Percentiles rank a stretch among this genome's conserved stretches.
Evolutionary conservation across 1,284 basidiomycete species (phyloP).

Genomic region (Violaceomyces palustris): DNA sequence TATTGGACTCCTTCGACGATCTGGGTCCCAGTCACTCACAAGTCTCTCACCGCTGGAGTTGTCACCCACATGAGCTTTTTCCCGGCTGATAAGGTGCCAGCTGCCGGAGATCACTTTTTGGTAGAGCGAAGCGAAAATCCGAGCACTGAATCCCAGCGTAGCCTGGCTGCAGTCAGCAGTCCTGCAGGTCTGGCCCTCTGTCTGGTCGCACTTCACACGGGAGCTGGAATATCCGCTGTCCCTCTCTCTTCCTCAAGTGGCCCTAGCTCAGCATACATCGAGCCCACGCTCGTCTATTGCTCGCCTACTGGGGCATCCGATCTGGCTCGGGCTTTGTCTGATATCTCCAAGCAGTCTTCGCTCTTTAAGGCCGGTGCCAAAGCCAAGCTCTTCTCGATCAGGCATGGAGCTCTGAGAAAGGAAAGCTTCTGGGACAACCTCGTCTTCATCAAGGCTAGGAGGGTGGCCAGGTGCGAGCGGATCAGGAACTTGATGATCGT

Average conservation of each 20-base stretch:
- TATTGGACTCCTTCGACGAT: conserved; percentile 30
- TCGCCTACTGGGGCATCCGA: conserved; percentile 25
- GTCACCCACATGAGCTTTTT: conserved; percentile 39
- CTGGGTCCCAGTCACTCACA: conserved; percentile 34
- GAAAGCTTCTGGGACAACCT: conserved; percentile 24
- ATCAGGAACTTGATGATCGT: conserved; percentile 23
- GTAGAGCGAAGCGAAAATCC: too few relatives aligned
- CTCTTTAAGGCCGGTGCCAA: conserved; percentile 11
- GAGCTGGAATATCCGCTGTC: conserved; percentile 32
- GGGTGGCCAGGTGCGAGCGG: conserved; percentile 5
- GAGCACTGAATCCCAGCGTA: too few relatives aligned
- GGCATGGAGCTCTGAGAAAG: conserved; percentile 30
- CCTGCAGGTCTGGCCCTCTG: conserved; percentile 36
- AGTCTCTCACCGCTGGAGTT: conserved; percentile 33
- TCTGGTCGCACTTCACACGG: conserved; percentile 43
- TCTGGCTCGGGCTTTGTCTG: conserved; percentile 26
- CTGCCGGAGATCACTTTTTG: conserved; percentile 25
- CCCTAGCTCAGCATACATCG: neutral
- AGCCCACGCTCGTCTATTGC: conserved; percentile 38
- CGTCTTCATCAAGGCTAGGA: conserved; percentile 18
- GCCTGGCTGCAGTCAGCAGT: neutral
- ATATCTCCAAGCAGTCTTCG: conserved; percentile 10
- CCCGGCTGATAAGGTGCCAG: conserved; percentile 43
- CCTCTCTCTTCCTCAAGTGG: conserved; percentile 7
- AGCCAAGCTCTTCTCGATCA: conserved; percentile 35